Base-by-base conservation (phyloP, 2,329 filamentous ascomycete species). In the Fusarium sterilihyphosum region DNA sequence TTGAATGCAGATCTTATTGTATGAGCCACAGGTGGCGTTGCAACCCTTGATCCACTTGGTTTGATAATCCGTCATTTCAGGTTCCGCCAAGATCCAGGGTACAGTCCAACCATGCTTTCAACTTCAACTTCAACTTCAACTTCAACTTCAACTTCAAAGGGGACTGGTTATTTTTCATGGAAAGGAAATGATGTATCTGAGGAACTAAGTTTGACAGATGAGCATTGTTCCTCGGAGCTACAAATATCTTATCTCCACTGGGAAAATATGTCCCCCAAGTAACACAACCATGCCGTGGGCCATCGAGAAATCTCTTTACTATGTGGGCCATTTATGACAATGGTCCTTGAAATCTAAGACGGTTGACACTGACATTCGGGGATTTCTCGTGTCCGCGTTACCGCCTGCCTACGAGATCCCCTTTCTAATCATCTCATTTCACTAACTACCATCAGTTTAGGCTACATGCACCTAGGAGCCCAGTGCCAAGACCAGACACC, bases 11-110 rank as follows among this genome's bases (percentile, higher is more conserved):
- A 73, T 74, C 67, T 49, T 47, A 26, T n/a, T 29, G 41, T 37
- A 52, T n/a, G 41, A 68, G 71, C 72, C 71, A 74, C 64, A 49
- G 40, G 60, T 73, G 72, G 72, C 67, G 33, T 24, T 22, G 7
- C 12, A n/a, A 61, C 10, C 35, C 29, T 29, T 26, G 35, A 33
- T 43, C 46, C 46, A 41, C 46, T 24, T 53, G 14, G 35, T 53
- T 61, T 53, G 33, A 17, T 31, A 24, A 41, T 54, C 14, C 18
- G 18, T 18, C 52, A 38, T 38, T 29, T 29, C 29, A 29, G 29
- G 29, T 29, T 33, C 29, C 29, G 47, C 22, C 47, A 50, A 49
- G 47, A 52, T 31, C 14, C 40, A 49, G 40, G 18, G 12, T 49
- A 35, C 13, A 17, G 33, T 47, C 24, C 18, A 17, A 33, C 29